phyloP scores from a whole-genome alignment of 1,139 yeast genomes.

The Taphrina wiesneri region DNA sequence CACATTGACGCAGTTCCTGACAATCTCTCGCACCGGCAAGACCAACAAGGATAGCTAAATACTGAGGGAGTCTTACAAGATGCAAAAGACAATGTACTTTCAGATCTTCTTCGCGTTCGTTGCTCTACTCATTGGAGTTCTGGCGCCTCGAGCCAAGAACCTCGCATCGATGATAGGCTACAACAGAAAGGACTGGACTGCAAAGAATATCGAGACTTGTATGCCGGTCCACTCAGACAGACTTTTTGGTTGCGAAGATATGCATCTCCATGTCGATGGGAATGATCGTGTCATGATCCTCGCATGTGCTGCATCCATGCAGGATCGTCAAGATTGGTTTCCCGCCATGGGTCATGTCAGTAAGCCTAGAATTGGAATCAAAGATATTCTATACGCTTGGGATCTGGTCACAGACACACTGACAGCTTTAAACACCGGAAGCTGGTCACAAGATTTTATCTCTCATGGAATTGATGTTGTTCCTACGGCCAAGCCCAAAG shows the following conservation, averaged over 20 bases:
- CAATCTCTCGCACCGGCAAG: no score
- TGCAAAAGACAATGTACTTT: slow-evolving; percentile 22
- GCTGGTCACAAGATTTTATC: slow-evolving; percentile 13
- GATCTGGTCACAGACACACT: slow-evolving; percentile 19
- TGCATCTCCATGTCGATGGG: slow-evolving; percentile 25
- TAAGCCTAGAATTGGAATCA: slow-evolving; percentile 3
- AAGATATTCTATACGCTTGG: slow-evolving; percentile 30
- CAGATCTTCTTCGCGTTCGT: slow-evolving; percentile 8
- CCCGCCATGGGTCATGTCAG: slow-evolving; percentile 24
- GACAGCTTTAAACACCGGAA: slow-evolving; percentile 1
- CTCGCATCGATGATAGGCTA: slow-evolving; percentile 16
- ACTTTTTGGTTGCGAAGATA: slow-evolving; percentile 29
- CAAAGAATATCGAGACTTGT: slow-evolving; percentile 22
- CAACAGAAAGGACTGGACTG: slow-evolving; percentile 3
- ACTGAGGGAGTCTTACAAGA: background rate
- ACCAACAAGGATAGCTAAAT: no score
- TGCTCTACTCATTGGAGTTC: slow-evolving; percentile 2
- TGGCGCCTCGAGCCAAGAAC: slow-evolving; percentile 22
- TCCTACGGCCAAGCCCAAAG: background rate
- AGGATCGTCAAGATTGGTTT: slow-evolving; percentile 29
- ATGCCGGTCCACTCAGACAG: slow-evolving; percentile 11
- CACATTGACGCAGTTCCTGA: no score
- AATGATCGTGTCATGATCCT: slow-evolving; percentile 25
- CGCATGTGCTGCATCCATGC: slow-evolving; percentile 21
- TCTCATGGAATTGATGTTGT: slow-evolving; percentile 30